These are phyloP conservation scores for Haplosporangium sp. DNA, from an alignment of 371 early-diverging fungal genomes.

Conservation along the genomic window DNA sequence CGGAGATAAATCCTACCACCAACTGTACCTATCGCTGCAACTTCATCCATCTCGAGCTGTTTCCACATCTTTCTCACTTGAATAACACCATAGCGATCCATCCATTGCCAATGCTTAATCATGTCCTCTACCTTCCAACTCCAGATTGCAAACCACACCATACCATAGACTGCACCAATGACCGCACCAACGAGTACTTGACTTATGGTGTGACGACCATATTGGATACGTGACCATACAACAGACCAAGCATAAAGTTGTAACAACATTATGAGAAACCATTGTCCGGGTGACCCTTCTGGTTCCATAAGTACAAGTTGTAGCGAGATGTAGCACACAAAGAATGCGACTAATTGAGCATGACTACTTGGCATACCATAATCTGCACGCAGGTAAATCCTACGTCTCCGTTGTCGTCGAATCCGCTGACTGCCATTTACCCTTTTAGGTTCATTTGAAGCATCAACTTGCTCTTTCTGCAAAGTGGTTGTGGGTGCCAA, in stretches of 20 bases:
- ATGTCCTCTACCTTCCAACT: slow-evolving; percentile 55
- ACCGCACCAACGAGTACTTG: slow-evolving; percentile 64
- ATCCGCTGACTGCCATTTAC: slow-evolving; percentile 22
- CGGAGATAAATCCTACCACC: slow-evolving; percentile 47
- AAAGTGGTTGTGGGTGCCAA: slow-evolving; percentile 44
- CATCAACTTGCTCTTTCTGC: slow-evolving; percentile 38
- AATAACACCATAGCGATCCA: slow-evolving; percentile 55
- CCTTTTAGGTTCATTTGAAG: slow-evolving; percentile 34
- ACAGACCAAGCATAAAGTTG: slow-evolving; percentile 60
- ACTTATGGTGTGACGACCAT: slow-evolving; percentile 63
- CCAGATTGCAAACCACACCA: slow-evolving; percentile 59
- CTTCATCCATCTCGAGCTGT: slow-evolving; percentile 53
- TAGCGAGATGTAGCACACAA: slow-evolving; percentile 64
- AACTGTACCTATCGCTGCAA: slow-evolving; percentile 26
- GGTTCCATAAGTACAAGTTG: slow-evolving; percentile 50
- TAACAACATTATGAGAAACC: slow-evolving; percentile 50
- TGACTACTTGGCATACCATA: slow-evolving; percentile 87
- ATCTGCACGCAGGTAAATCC: slow-evolving; percentile 44
- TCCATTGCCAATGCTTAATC: slow-evolving; percentile 58
- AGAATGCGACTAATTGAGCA: slow-evolving; percentile 79
- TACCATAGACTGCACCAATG: slow-evolving; percentile 56
- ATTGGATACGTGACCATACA: slow-evolving; percentile 66
- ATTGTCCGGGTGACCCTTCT: slow-evolving; percentile 42
- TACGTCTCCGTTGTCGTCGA: slow-evolving; percentile 33
- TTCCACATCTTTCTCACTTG: slow-evolving; percentile 55